Percentiles rank a stretch among this genome's conserved stretches.
Conservation (phyloP, 2,329 filamentous ascomycete species). For the Ascochyta pisi region DNA sequence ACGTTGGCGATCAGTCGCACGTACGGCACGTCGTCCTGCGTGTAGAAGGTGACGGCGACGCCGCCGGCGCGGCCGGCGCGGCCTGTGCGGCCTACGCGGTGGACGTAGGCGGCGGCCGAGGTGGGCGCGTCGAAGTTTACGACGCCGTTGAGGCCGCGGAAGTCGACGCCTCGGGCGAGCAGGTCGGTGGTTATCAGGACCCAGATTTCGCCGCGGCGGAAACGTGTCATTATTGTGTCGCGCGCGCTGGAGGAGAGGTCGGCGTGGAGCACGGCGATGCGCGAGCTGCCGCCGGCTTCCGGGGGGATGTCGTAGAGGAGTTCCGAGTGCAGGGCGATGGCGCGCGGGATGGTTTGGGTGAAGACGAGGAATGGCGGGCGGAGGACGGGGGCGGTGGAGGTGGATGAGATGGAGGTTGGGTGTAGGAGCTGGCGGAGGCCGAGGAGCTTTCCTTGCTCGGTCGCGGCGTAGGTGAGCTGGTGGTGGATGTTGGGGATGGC, state of each 20-base stretch:
- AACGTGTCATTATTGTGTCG: conserved; percentile 82
- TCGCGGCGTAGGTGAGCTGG: conserved; percentile 87
- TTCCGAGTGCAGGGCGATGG: conserved; percentile 85
- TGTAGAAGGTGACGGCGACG: conserved; percentile 92
- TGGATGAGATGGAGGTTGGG: conserved; percentile 67
- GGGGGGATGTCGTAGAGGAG: conserved; percentile 92
- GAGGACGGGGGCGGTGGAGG: conserved; percentile 58
- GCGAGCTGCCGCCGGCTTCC: conserved; percentile 80
- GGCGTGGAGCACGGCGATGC: conserved; percentile 90
- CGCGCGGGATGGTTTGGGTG: conserved; percentile 92
- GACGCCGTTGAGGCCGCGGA: conserved; percentile 92
- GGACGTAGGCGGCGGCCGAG: conserved; percentile 88
- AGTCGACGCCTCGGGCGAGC: conserved; percentile 89
- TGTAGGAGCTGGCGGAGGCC: conserved; percentile 88
- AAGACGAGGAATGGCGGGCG: conserved; percentile 94
- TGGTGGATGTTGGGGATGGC: conserved; percentile 92
- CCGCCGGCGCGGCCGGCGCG: conserved; percentile 87
- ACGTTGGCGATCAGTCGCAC: conserved; percentile 94
- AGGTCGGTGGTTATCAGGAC: conserved; percentile 95
- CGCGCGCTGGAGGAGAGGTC: conserved; percentile 79
- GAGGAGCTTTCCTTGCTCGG: conserved; percentile 90
- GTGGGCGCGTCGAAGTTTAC: conserved; percentile 97
- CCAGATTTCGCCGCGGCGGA: conserved; percentile 93
- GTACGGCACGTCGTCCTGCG: conserved; percentile 89
- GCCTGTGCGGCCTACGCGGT: conserved; percentile 90